Base-by-base conservation (phyloP, 768 basidiomycete genomes). In the Mycena vitilis region DNA sequence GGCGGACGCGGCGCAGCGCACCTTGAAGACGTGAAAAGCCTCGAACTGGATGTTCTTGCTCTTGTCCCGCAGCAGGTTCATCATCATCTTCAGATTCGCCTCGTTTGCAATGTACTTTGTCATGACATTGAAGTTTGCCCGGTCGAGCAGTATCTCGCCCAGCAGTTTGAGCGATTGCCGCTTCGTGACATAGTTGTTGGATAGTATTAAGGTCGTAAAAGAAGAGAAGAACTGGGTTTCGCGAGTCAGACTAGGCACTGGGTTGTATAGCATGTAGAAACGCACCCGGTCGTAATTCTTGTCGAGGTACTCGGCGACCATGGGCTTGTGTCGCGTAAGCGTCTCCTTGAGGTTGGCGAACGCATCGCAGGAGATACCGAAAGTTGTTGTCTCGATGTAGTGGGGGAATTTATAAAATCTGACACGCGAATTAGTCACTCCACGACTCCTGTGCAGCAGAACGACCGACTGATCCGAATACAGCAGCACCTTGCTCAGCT, bases 31-130 rank as follows among this genome's bases (percentile, higher is more conserved):
- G 75, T 99, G 98, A 82, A 99, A 99, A 4, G 98, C 97, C 78
- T 99, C 98, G 65, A 99, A 99, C 79, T 99, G 98, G 53, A 99
- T 99, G 80, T 99, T 99, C 86, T 95, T 95, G 87, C 96, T 98
- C 88, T 96, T 98, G 78, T 98, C 95, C 69, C 96, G 88, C 63
- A 99, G 84, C 63, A 99, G 87, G 80, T 99, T 99, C 98, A 99
- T 99, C 95, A 99, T 98, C 92, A 97, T 95, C 91, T 99, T 98
- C 71, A 99, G 86, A 78, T 99, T 99, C 36, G 91, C 92, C 77
- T 98, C 98, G 75, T 91, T 91, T 11, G 95, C 89, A 73, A 99
- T 99, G 78, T 99, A 99, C 9, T 92, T 88, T 0, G 98, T 99
- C 98, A 99, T 99, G 76, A 99, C 95, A 73, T 87, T 95, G 85